Percentiles rank a stretch among this genome's conserved stretches.
phyloP scores from a whole-genome alignment of 805 yeast genomes.

The Ogataea pignaliae region DNA sequence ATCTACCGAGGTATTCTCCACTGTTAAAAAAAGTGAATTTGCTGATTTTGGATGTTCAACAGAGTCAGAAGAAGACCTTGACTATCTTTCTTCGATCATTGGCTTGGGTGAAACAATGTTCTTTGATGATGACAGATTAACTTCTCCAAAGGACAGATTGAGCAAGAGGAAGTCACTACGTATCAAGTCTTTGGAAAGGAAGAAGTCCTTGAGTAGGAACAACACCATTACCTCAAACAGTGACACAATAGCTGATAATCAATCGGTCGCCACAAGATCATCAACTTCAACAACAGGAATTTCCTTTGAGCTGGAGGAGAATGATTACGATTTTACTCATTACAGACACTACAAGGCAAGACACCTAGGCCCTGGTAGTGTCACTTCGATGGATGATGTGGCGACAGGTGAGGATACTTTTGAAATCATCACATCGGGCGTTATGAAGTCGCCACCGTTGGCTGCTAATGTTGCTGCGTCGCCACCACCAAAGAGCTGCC shows the following conservation, averaged over 20 bases:
- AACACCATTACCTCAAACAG: conserved; percentile 20
- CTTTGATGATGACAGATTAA: conserved; percentile 21
- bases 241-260: conserved; percentile 11
- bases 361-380: conserved; percentile 2
- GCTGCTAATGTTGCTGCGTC: background rate
- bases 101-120: conserved; percentile 39
- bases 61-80: conserved; percentile 27
- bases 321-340: conserved; percentile 14
- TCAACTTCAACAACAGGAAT: conserved; percentile 6
- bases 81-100: conserved; percentile 34
- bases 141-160: conserved; percentile 26
- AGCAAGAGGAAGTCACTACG: conserved; percentile 30
- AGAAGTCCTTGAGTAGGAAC: conserved; percentile 29
- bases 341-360: conserved; percentile 17
- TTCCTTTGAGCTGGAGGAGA: conserved; percentile 20
- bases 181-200: conserved; percentile 33
- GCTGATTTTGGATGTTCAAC: background rate
- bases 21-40: background rate
- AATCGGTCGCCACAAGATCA: conserved; percentile 12
- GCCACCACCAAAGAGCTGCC: conserved; percentile 6
- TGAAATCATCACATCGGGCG: conserved; percentile 8
- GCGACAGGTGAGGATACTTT: conserved; percentile 3
- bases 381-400: background rate
- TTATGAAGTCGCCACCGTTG: conserved; percentile 1
- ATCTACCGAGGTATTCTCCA: background rate